These are phyloP conservation scores for Brassica rapa DNA, from an alignment of 345 rosid genomes.

Conservation along the genomic window DNA sequence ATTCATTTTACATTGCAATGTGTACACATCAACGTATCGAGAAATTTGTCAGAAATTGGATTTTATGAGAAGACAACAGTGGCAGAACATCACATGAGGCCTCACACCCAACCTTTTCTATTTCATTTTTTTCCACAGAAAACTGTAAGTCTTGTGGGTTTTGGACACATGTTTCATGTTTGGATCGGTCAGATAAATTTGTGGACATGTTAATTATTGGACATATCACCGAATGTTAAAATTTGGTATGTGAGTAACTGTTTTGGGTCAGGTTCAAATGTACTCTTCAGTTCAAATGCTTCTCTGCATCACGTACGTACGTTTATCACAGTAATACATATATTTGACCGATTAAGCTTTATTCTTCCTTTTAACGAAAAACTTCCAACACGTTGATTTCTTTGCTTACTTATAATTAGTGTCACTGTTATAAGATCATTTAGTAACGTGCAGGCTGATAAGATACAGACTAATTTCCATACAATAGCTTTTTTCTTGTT, in stretches of 20 bases:
- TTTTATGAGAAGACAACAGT: conserved; percentile 36
- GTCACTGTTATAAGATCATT: too few relatives aligned
- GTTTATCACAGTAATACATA: conserved; percentile 7
- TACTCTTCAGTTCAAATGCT: conserved; percentile 28
- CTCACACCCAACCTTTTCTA: conserved; percentile 23
- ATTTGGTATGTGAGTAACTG: conserved; percentile 25
- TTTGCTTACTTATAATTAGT: background rate
- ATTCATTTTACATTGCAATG: conserved; percentile 20
- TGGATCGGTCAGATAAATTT: conserved; percentile 33
- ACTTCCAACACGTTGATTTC: background rate
- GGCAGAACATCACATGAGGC: conserved; percentile 45
- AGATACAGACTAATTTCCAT: background rate
- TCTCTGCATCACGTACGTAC: conserved; percentile 20
- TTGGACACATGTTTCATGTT: conserved; percentile 33
- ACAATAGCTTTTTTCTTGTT: background rate
- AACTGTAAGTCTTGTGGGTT: conserved; percentile 27
- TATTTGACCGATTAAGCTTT: background rate
- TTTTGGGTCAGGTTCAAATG: conserved; percentile 31
- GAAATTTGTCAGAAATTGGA: conserved; percentile 16
- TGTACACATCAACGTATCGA: conserved; percentile 27
- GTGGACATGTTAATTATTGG: conserved; percentile 30
- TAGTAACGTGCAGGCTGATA: background rate
- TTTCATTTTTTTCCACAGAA: background rate
- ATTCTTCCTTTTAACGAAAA: background rate
- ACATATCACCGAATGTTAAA: conserved; percentile 25